Conservation (phyloP, 2,329 filamentous ascomycete genomes). For the Ophiocordyceps unilateralis region DNA sequence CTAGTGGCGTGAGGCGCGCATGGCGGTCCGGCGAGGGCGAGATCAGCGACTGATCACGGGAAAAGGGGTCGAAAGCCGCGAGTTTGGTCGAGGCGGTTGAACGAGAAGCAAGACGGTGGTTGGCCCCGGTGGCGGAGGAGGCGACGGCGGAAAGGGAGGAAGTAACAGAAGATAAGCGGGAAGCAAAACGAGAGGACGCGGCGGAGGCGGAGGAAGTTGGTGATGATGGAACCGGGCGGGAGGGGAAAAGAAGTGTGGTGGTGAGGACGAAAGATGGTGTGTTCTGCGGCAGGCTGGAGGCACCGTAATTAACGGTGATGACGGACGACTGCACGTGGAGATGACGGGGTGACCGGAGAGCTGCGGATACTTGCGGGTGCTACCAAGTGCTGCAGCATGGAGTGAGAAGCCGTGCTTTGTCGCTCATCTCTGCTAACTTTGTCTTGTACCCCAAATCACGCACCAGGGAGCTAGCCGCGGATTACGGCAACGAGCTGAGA, state of each 20-base stretch:
- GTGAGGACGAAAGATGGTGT: not conserved
- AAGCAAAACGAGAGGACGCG: not conserved
- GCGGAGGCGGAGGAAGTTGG: not conserved
- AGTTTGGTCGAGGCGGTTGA: not conserved
- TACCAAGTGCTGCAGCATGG: not conserved
- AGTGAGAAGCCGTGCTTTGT: not conserved
- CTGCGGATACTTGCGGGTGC: not conserved
- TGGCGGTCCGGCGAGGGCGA: too few relatives aligned
- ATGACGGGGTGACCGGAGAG: not conserved
- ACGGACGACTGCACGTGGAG: not conserved
- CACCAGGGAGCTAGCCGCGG: too few relatives aligned
- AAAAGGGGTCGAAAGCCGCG: not conserved
- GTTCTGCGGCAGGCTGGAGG: not conserved
- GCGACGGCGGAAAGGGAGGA: not conserved
- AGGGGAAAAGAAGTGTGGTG: not conserved
- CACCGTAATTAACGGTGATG: not conserved
- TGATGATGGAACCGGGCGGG: not conserved
- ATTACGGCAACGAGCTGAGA: too few relatives aligned
- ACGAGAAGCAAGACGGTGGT: not conserved
- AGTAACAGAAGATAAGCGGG: not conserved
- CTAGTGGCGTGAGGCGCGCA: constrained; percentile 5
- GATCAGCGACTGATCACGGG: not conserved
- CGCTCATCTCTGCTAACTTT: too few relatives aligned
- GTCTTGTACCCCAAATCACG: too few relatives aligned
- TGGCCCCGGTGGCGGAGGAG: not conserved